These are phyloP conservation scores for Fusarium heterosporum DNA, from an alignment of 2,329 filamentous ascomycete species.

Conservation along the genomic window DNA sequence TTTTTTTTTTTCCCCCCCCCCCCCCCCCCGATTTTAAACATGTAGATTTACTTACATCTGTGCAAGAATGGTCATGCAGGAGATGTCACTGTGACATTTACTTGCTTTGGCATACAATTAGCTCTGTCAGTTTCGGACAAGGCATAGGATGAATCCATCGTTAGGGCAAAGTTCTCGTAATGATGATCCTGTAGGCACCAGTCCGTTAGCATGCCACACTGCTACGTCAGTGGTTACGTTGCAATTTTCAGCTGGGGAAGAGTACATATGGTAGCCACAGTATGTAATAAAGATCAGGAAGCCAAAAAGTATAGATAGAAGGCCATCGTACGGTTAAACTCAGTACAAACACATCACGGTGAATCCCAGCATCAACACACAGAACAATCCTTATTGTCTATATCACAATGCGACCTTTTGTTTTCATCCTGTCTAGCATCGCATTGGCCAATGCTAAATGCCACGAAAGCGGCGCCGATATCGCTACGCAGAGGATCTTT, in stretches of 20 bases:
- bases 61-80: too few relatives aligned
- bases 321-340: not conserved
- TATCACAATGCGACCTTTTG: not conserved
- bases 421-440: not conserved
- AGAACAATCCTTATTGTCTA: not conserved
- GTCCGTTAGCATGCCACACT: not conserved
- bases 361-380: not conserved
- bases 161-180: not conserved
- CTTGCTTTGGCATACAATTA: not conserved
- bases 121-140: not conserved
- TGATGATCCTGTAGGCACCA: not conserved
- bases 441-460: not conserved
- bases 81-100: too few relatives aligned
- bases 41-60: too few relatives aligned
- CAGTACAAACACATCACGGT: not conserved
- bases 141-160: not conserved
- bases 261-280: not conserved
- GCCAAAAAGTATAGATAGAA: not conserved
- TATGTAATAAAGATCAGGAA: not conserved
- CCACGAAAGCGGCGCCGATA: not conserved
- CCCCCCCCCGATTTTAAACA: too few relatives aligned
- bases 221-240: not conserved
- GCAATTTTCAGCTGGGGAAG: not conserved
- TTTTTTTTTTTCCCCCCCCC: too few relatives aligned
- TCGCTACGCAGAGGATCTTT: not conserved